Evolutionary conservation across 176 grass and related monocot genomes (phyloP).

Genomic region (Phoenix dactylifera): DNA sequence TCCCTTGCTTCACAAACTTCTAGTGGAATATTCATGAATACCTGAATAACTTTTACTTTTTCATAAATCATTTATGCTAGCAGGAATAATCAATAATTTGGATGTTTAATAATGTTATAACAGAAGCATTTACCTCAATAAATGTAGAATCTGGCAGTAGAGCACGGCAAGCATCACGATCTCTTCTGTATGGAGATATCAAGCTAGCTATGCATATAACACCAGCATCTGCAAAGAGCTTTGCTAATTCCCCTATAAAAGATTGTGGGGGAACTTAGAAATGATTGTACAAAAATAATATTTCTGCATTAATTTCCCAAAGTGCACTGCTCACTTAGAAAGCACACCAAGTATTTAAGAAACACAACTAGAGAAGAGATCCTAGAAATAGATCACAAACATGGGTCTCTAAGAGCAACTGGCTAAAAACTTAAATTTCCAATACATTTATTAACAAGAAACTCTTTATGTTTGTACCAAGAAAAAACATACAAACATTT

Average conservation of each 20-base stretch:
- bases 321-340: too few relatives aligned
- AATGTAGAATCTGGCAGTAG: slow-evolving; percentile 76
- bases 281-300: too few relatives aligned
- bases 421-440: too few relatives aligned
- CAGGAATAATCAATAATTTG: background rate
- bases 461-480: too few relatives aligned
- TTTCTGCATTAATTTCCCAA: too few relatives aligned
- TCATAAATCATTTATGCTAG: background rate
- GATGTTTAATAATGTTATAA: background rate
- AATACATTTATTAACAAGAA: too few relatives aligned
- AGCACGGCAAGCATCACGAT: slow-evolving; percentile 73
- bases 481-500: background rate
- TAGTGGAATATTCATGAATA: slow-evolving; percentile 81
- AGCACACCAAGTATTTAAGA: too few relatives aligned
- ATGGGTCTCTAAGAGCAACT: too few relatives aligned
- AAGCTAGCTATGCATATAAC: slow-evolving; percentile 72
- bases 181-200: slow-evolving; percentile 70
- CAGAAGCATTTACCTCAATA: slow-evolving; percentile 56
- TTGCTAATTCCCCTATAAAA: slow-evolving; percentile 82
- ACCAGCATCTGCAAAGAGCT: slow-evolving; percentile 82
- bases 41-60: slow-evolving; percentile 31
- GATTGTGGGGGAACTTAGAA: too few relatives aligned
- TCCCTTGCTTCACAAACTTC: slow-evolving; percentile 92
- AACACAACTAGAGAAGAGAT: too few relatives aligned
- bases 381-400: too few relatives aligned